Conservation (phyloP, 371 early-diverging fungal genomes). For the Sporodiniella umbellata region DNA sequence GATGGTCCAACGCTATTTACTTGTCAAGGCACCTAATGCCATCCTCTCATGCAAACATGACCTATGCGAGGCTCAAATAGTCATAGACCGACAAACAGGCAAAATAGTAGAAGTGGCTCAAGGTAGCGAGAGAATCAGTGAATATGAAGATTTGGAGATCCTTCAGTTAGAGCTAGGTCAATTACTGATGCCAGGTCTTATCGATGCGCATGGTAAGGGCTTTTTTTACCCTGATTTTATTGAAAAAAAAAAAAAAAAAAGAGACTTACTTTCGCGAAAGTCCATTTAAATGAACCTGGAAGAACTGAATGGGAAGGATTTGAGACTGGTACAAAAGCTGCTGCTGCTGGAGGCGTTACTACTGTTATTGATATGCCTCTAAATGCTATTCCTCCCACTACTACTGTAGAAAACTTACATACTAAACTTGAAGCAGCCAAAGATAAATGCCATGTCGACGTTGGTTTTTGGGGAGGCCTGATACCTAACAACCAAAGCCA, state of each 20-base stretch:
- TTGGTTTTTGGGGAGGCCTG: conserved; percentile 80
- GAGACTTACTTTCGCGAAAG: conserved; percentile 17
- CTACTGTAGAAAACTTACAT: conserved; percentile 64
- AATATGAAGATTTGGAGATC: conserved; percentile 16
- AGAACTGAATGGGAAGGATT: conserved; percentile 87
- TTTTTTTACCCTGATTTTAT: no score
- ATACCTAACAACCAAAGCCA: conserved; percentile 71
- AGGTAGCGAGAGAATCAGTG: conserved; percentile 2
- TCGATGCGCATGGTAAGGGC: conserved; percentile 77
- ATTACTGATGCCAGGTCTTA: conserved; percentile 71
- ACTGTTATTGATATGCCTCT: conserved; percentile 86
- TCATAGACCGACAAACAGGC: conserved; percentile 49
- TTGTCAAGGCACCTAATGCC: conserved; percentile 39
- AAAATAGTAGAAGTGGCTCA: conserved; percentile 47
- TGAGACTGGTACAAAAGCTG: conserved; percentile 76
- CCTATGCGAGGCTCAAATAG: conserved; percentile 39
- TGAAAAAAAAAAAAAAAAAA: not conserved
- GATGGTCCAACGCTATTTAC: conserved; percentile 19
- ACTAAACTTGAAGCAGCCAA: conserved; percentile 64
- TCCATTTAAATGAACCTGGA: conserved; percentile 82
- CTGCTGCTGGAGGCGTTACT: conserved; percentile 78
- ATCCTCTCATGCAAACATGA: conserved; percentile 41
- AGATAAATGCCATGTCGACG: conserved; percentile 74
- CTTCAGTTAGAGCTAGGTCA: conserved; percentile 38
- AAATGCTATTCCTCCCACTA: conserved; percentile 83